Evolutionary conservation across 257 asterid species (phyloP), one percentile per base, ranked within the genome.

Genomic region (Solanum paucissectum): DNA sequence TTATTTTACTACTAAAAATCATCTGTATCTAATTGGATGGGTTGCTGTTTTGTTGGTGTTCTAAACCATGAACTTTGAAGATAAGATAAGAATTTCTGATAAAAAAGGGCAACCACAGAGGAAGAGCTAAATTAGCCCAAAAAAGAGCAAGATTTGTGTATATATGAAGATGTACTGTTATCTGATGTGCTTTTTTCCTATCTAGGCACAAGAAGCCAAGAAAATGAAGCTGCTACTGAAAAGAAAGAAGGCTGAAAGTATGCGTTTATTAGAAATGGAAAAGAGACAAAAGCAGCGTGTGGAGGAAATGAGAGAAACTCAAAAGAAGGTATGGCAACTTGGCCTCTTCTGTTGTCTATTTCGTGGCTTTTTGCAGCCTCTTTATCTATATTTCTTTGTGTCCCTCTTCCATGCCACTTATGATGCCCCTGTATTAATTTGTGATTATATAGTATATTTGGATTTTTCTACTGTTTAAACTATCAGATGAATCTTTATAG

Each of bases 171-270:
- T 52, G 27, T 86, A 62, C 42, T 12, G 64, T 44, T 36, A 33
- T 73, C 72, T 85, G 44, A 88, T 73, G 75, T 60, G 86, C 49
- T 23, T 11, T 18, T 40, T 83, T 64, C 71, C 49, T 86, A 81
- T 90, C 46, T 89, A 97, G 99, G 98, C 99, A 88, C 97, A 95
- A 93, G 98, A 93, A 94, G 99, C 98, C 88, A 93, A 92, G 85
- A 89, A 66, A 10, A 83, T 88, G 90, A 90, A 93, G 69, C 92
- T 87, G 86, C 11, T 94, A 92, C 92, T 25, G 87, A 97, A 94
- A 95, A 92, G 98, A 89, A 89, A 21, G 92, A 95, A 91, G 90
- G 95, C 97, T 82, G 99, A 96, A 94, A 91, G 88, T 86, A 68
- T 92, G 94, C 99, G 99, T 29, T 46, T 94, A 87, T 82, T 92